Base-by-base conservation (phyloP, 1,284 basidiomycete genomes). In the Microbotryomycetes sp. region DNA sequence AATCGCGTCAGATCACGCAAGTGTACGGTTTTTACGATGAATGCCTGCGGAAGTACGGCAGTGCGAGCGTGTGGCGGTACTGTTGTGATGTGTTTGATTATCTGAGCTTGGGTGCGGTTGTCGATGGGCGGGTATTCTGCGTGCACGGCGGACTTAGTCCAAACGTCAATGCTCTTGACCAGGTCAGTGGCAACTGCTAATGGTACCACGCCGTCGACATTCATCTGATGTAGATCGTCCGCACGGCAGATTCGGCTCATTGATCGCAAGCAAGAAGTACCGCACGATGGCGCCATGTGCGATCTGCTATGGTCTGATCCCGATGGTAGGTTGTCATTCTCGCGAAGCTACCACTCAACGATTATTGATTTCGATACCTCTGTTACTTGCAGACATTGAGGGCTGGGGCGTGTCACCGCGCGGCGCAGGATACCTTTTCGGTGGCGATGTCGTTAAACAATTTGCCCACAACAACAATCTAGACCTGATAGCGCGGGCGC, bases 11-110 rank as follows among this genome's bases (percentile, higher is more conserved):
- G 75, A 98, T 98, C 72, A 97, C 92, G 0, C 94, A 98, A 60
- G 94, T 98, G 0, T 98, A 98, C 76, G 96, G 94, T 15, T 98
- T 98, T 76, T 98, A 97, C 78, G 96, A 98, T 77, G 94, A 98
- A 73, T 98, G 94, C 76, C 87, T 91, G 75, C 80, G 93, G 41
- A 98, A 98, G 76, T 98, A 97, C 73, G 94, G 94, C 5, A 88
- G 83, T 71, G 87, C 85, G 61, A 94, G 93, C 74, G 94, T 98
- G 46, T 98, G 94, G 94, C 78, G 92, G 62, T 97, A 91, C 83
- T 98, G 92, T 76, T 97, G 91, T 75, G 94, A 98, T 71, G 91
- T 98, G 16, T 98, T 98, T 73, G 94, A 98, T 76, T 97, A 97
- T 76, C 82, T 98, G 45, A 88, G 91, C 16, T 79, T 98, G 45